Percentiles rank a stretch among this genome's conserved stretches.
Evolutionary conservation across 352 stramenopile genomes (phyloP).

Genomic region (Phytopythium delawarense): DNA sequence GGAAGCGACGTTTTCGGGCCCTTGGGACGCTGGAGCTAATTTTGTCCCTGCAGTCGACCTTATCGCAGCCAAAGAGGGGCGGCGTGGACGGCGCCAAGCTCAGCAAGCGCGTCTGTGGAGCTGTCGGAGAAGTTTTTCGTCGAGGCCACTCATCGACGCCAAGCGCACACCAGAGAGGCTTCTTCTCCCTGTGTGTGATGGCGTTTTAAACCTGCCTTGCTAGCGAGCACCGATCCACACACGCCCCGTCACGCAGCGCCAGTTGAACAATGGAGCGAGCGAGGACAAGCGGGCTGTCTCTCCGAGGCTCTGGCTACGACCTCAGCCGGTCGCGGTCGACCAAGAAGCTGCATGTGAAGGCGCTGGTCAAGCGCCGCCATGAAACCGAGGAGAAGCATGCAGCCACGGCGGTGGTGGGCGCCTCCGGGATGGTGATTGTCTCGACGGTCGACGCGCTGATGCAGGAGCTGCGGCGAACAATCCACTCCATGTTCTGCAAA

Average conservation of each 20-base stretch:
- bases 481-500: constrained; percentile 45
- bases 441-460: constrained; percentile 42
- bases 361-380: constrained; percentile 4
- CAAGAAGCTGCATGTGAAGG: constrained; percentile 14
- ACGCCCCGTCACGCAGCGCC: neutral
- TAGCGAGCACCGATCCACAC: neutral
- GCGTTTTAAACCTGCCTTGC: neutral
- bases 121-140: neutral
- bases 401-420: no score
- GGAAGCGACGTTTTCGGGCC: neutral
- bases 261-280: constrained; percentile 18
- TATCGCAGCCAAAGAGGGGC: neutral
- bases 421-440: constrained; percentile 14
- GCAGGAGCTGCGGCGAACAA: constrained; percentile 39
- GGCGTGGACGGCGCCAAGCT: neutral
- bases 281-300: constrained; percentile 23
- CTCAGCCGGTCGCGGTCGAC: constrained; percentile 10
- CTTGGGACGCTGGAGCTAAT: neutral
- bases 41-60: neutral
- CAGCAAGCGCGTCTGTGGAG: neutral
- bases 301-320: constrained; percentile 35
- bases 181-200: constrained; percentile 4
- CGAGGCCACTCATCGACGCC: neutral
- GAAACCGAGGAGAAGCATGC: neutral
- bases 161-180: neutral